Evolutionary conservation across 371 early-diverging fungal species (phyloP).

Genomic region (Mortierella sp.): DNA sequence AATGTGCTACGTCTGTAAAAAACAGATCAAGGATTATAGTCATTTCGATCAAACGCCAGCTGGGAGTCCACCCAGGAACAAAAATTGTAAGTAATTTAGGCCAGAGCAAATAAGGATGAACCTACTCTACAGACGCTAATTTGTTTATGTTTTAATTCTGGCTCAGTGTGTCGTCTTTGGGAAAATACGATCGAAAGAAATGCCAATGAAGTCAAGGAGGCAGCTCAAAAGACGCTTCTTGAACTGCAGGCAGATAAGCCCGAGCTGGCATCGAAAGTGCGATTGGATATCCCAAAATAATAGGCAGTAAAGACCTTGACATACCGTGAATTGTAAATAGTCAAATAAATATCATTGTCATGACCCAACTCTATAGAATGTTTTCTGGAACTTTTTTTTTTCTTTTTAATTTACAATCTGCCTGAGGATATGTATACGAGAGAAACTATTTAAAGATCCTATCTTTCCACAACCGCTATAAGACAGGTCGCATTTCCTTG

Average conservation of each 20-base stretch:
- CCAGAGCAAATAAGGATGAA: not conserved
- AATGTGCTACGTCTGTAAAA: constrained; percentile 65
- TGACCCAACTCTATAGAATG: too few species aligned
- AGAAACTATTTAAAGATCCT: too few species aligned
- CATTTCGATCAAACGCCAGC: constrained; percentile 59
- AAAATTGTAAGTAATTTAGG: constrained; percentile 23
- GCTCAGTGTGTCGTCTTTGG: constrained; percentile 58
- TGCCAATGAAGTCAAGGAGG: constrained; percentile 56
- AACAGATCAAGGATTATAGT: constrained; percentile 58
- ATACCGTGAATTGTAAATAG: not conserved
- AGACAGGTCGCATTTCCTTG: too few species aligned
- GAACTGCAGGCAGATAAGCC: constrained; percentile 25
- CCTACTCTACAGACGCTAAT: not conserved
- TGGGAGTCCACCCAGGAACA: constrained; percentile 3
- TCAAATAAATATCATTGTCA: not conserved
- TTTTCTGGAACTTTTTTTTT: too few species aligned
- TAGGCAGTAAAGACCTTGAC: not conserved
- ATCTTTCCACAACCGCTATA: too few species aligned
- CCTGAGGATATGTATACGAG: too few species aligned
- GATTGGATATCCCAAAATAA: constrained; percentile 25
- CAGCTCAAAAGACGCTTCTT: constrained; percentile 47
- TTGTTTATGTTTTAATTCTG: too few species aligned
- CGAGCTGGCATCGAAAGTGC: constrained; percentile 32
- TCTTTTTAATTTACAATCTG: too few species aligned
- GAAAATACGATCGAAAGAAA: constrained; percentile 59